Evolutionary conservation across 78 protist genomes (phyloP).

Genomic region (Mastigamoeba balamuthi): DNA sequence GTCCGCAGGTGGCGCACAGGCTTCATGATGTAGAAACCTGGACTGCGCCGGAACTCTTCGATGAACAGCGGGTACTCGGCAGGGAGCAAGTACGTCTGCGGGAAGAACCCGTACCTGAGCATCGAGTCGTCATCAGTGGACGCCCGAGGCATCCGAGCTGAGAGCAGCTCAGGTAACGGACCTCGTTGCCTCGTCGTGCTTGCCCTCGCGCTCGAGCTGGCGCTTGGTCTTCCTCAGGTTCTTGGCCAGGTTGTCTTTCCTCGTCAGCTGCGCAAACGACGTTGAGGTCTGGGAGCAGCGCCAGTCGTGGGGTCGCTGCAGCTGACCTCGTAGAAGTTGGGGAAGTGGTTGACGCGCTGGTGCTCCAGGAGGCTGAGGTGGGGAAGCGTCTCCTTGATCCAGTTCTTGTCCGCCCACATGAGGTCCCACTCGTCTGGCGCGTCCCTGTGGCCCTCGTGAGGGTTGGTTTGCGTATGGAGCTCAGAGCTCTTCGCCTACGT

Average conservation of each 20-base stretch:
- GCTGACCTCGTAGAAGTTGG: slow-evolving; percentile 14
- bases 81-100: not conserved
- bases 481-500: too few species aligned
- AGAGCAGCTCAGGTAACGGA: not conserved
- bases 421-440: not conserved
- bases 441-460: not conserved
- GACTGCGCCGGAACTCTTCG: too few species aligned
- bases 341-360: slow-evolving; percentile 24
- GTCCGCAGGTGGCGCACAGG: slow-evolving; percentile 4
- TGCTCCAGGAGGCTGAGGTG: not conserved
- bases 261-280: slow-evolving; percentile 1
- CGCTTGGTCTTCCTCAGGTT: slow-evolving; percentile 4
- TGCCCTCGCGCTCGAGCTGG: not conserved
- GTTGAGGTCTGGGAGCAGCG: too few species aligned
- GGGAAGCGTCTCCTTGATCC: not conserved
- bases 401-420: not conserved
- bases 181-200: not conserved
- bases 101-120: slow-evolving; percentile 1
- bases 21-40: not conserved
- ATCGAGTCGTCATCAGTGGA: too few species aligned
- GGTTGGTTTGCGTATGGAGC: too few species aligned
- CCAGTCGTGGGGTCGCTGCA: too few species aligned
- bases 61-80: not conserved
- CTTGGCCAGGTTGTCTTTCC: slow-evolving; percentile 33
- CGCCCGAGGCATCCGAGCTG: too few species aligned